Evolutionary conservation across 805 yeast genomes (phyloP).

Genomic region (Tetrapisispora arboricola): DNA sequence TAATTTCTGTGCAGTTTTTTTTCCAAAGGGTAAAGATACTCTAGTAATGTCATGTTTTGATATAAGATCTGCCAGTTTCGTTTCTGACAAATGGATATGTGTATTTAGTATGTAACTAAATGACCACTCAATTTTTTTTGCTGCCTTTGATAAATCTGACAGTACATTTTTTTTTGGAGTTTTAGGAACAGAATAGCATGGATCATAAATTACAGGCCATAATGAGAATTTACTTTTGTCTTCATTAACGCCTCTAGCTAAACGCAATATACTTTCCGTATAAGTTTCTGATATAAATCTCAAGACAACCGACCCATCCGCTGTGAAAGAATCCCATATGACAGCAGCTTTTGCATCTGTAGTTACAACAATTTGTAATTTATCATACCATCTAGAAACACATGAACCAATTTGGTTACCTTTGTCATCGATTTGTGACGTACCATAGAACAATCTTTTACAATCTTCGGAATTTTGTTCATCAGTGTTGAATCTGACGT

Average conservation of each 20-base stretch:
- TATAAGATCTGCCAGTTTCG: slow-evolving; percentile 76
- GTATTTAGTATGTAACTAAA: slow-evolving; percentile 31
- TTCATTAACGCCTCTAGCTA: slow-evolving; percentile 70
- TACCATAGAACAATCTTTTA: slow-evolving; percentile 76
- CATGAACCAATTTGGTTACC: slow-evolving; percentile 91
- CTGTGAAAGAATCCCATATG: slow-evolving; percentile 84
- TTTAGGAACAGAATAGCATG: slow-evolving; percentile 1
- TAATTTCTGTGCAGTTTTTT: slow-evolving; percentile 63
- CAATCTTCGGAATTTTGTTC: slow-evolving; percentile 24
- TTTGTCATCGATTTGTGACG: slow-evolving; percentile 50
- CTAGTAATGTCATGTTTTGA: slow-evolving; percentile 70
- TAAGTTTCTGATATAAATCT: slow-evolving; percentile 82
- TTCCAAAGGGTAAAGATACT: slow-evolving; percentile 66
- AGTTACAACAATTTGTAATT: slow-evolving; percentile 74
- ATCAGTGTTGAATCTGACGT: not conserved
- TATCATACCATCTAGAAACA: slow-evolving; percentile 90
- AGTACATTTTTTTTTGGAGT: not conserved
- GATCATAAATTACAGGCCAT: slow-evolving; percentile 22
- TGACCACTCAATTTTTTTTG: slow-evolving; percentile 29
- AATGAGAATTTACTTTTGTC: slow-evolving; percentile 34
- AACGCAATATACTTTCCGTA: slow-evolving; percentile 77
- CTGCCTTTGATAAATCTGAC: slow-evolving; percentile 7
- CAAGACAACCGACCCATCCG: slow-evolving; percentile 86
- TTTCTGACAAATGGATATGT: slow-evolving; percentile 71
- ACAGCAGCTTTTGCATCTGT: slow-evolving; percentile 82